Evolutionary conservation across 257 asterid species (phyloP).

Genomic region (Solanum sejunctum): DNA sequence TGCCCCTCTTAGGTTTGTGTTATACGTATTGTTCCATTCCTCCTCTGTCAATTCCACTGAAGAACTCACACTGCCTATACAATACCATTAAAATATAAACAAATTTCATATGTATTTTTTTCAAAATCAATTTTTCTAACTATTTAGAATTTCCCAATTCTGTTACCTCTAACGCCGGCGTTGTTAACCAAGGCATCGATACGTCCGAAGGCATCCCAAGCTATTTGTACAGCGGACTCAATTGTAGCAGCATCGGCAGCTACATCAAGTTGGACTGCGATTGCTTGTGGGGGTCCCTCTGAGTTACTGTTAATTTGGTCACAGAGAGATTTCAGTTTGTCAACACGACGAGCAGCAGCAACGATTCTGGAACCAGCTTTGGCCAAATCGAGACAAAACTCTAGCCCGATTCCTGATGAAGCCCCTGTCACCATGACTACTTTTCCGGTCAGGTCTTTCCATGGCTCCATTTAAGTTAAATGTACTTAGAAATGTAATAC

Average conservation of each 20-base stretch:
- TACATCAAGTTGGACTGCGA: constrained; percentile 47
- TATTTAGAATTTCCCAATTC: background rate
- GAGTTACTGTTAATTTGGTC: background rate
- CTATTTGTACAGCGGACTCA: constrained; percentile 32
- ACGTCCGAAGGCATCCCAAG: constrained; percentile 50
- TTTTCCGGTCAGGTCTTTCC: background rate
- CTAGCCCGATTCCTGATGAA: background rate
- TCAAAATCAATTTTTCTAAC: too few relatives aligned
- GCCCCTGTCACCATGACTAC: background rate
- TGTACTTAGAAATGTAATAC: too few relatives aligned
- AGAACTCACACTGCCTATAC: background rate
- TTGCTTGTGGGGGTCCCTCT: background rate
- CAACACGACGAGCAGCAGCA: background rate
- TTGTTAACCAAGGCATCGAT: constrained; percentile 54
- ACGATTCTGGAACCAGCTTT: background rate
- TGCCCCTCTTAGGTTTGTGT: background rate
- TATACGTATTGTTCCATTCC: background rate
- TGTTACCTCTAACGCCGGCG: constrained; percentile 16
- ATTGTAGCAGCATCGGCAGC: constrained; percentile 16
- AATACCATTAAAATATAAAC: too few relatives aligned
- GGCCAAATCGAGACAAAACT: background rate
- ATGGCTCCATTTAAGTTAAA: background rate
- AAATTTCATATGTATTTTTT: too few relatives aligned
- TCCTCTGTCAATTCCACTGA: background rate
- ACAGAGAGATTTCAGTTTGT: background rate